Evolutionary conservation across 2,329 filamentous ascomycete species (phyloP), one percentile per base, ranked within the genome.

Genomic region (Colletotrichum liaoningense): DNA sequence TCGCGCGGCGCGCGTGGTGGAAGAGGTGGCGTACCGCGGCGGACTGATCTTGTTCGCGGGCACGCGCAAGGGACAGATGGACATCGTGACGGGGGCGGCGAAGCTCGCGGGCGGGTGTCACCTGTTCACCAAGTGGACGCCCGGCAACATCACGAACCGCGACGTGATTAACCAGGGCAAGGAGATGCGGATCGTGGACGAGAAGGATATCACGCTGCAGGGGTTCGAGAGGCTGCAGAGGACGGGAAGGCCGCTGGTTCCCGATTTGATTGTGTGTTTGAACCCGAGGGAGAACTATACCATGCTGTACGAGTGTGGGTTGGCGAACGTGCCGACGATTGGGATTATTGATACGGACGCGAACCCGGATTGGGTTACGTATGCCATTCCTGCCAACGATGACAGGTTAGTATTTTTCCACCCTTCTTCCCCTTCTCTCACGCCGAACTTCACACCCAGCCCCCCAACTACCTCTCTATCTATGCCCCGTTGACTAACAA

Each of bases 301-400:
- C 7, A 81, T 98, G 81, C 86, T 99, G 79, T 95, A 97, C 83
- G 97, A 99, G 86, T 98, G 97, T 82, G 94, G 93, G 0, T 82
- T 95, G 71, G 93, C 94, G 81, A 94, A 93, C 79, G 94, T 99
- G 70, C 97, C 97, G 1, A 98, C 97, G 0, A 97, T 99, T 79
- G 97, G 96, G 59, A 88, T 99, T 71, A 93, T 98, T 77, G 97
- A 99, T 83, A 98, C 97, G 1, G 94, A 99, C 82, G 93, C 92
- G 2, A 94, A 98, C 83, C 94, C 97, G 0, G 94, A 94, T 0
- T 96, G 94, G 91, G 95, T 98, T 63, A 98, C 97, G 4, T 99
- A 99, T 81, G 94, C 94, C 16, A 98, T 99, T 77, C 97, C 97
- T 2, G 95, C 95, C 63, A 99, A 99, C 82, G 97, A 99, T 80